Percentiles rank a stretch among this genome's conserved stretches.
Evolutionary conservation across 2,329 filamentous ascomycete genomes (phyloP).

Genomic region (Cercospora zeina): DNA sequence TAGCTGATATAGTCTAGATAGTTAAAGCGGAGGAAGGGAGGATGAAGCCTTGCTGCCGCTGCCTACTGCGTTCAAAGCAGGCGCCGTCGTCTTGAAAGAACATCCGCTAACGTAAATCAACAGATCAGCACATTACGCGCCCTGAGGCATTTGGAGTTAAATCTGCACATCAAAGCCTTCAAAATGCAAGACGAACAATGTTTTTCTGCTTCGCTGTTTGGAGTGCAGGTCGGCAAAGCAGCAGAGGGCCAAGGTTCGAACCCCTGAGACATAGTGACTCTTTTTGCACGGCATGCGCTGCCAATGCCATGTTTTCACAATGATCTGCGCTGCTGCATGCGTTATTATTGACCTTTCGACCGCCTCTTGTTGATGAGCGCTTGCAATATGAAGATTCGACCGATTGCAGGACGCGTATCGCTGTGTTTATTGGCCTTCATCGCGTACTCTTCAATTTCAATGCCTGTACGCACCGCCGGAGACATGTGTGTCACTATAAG

Average conservation of each 20-base stretch:
- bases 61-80: conserved; percentile 4
- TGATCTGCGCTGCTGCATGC: not conserved
- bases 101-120: not conserved
- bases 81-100: not conserved
- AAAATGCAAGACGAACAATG: not conserved
- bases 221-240: not conserved
- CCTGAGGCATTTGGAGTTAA: not conserved
- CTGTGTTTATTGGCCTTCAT: too few species aligned
- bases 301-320: not conserved
- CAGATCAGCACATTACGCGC: not conserved
- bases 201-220: not conserved
- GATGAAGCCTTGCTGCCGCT: not conserved
- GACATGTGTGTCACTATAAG: too few species aligned
- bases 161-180: conserved; percentile 3
- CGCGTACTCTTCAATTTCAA: too few species aligned
- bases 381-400: too few species aligned
- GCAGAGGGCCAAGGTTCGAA: not conserved
- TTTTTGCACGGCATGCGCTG: not conserved
- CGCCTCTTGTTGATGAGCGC: too few species aligned
- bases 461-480: too few species aligned
- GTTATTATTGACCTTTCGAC: not conserved
- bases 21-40: not conserved
- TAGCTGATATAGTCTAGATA: not conserved
- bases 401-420: too few species aligned
- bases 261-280: not conserved